Percentiles rank a stretch among this genome's conserved stretches.
These are phyloP conservation scores for Fusarium equiseti DNA, from an alignment of 2,329 filamentous ascomycete genomes.

Conservation along the genomic window DNA sequence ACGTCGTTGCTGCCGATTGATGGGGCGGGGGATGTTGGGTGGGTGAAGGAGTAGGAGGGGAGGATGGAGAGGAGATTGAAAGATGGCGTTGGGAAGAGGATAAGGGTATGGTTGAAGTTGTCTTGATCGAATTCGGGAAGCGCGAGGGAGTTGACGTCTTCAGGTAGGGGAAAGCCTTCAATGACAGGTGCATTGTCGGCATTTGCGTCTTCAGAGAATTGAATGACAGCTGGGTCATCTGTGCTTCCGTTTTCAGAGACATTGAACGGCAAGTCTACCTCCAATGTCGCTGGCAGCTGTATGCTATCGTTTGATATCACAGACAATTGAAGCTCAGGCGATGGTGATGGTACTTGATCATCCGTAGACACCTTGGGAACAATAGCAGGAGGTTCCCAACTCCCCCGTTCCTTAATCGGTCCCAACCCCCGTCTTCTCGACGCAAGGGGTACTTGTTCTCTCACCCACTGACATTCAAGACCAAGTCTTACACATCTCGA, in stretches of 20 bases:
- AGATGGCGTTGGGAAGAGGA: conserved; percentile 5
- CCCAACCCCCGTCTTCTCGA: conserved; percentile 9
- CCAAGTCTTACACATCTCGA: not conserved
- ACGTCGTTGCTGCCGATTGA: conserved; percentile 18
- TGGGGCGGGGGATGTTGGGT: conserved; percentile 5
- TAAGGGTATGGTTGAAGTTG: not conserved
- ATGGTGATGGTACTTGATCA: not conserved
- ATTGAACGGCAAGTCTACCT: not conserved
- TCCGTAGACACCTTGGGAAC: not conserved
- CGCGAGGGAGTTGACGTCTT: not conserved
- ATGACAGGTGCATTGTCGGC: not conserved
- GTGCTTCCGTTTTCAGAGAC: fast-evolving
- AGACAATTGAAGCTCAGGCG: not conserved
- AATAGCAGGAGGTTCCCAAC: not conserved
- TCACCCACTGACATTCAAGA: not conserved
- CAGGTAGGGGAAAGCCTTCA: not conserved
- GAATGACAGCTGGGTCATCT: not conserved
- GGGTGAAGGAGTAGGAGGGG: conserved; percentile 13
- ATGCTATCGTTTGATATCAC: fast-evolving
- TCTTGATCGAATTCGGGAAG: not conserved
- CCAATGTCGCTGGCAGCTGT: not conserved
- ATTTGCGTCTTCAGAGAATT: fast-evolving
- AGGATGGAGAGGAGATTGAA: conserved; percentile 11
- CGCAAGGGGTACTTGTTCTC: not conserved
- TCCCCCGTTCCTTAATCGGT: conserved; percentile 6